phyloP scores from a whole-genome alignment of 768 basidiomycete species.

The Suillus bovinus region DNA sequence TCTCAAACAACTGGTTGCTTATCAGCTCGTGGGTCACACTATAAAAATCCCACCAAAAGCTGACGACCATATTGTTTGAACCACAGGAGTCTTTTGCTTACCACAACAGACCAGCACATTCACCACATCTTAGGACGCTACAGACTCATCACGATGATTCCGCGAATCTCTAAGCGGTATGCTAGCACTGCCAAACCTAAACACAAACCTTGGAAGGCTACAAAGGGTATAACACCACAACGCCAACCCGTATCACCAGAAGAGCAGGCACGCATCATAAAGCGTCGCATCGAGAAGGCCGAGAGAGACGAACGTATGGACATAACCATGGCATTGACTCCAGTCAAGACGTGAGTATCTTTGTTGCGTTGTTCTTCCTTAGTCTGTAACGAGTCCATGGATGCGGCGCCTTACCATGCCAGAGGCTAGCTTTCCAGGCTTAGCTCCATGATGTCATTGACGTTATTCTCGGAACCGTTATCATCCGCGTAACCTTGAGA shows the following conservation, averaged over 20 bases:
- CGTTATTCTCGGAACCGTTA: neutral
- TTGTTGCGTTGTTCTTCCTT: neutral
- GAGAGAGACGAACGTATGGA: slow-evolving; percentile 45
- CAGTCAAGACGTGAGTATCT: slow-evolving; percentile 36
- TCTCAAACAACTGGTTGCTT: neutral
- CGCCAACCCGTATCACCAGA: slow-evolving; percentile 29
- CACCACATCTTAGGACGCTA: neutral
- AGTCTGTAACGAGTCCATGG: neutral
- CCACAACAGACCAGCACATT: neutral
- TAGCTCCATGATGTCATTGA: slow-evolving; percentile 5
- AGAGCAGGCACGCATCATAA: slow-evolving; percentile 15
- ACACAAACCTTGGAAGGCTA: neutral
- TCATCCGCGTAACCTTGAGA: neutral
- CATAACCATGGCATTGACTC: slow-evolving; percentile 36
- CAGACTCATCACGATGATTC: slow-evolving; percentile 7
- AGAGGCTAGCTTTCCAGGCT: neutral
- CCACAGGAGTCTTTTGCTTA: neutral
- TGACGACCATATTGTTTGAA: neutral
- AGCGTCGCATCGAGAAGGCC: slow-evolving; percentile 36
- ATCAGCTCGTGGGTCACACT: neutral
- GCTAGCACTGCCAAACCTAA: slow-evolving; percentile 7
- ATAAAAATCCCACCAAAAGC: neutral
- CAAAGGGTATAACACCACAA: neutral
- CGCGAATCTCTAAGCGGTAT: slow-evolving; percentile 9
- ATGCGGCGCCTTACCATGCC: neutral